Evolutionary conservation across 2,329 filamentous ascomycete species (phyloP), one percentile per base, ranked within the genome.

Genomic region (Tolypocladium amazonense): DNA sequence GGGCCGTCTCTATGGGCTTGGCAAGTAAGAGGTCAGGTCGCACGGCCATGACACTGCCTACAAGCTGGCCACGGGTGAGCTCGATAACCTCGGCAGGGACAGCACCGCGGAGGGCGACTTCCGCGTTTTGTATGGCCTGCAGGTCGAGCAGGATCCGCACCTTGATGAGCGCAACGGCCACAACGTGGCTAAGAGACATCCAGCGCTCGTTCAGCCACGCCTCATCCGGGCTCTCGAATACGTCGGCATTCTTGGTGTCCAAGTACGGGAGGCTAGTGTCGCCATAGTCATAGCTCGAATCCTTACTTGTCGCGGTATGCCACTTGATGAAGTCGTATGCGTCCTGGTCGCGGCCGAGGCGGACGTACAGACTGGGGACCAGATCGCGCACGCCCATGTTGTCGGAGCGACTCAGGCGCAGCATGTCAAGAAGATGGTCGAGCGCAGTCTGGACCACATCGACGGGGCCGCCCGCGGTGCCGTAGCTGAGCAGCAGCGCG

Each of bases 261-360:
- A 78, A 68, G 37, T 62, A 66, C 15, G 66, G 66, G 6, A 62
- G 38, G 9, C 41, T 52, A 58, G 60, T 60, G 53, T 70, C 41
- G 0, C 52, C 61, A 63, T 62, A 67, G 52, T 67, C 63, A 35
- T 68, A 66, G 18, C 66, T 25, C 0, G 45, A 3, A 1, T 63
- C 62, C 0, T 60, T 15, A 0, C 58, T 62, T 1, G 56, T 61
- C 0, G 64, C 68, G 0, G 64, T 68, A 60, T 67, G 72, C 69
- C 71, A 73, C 64, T 71, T 76, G 3, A 73, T 55, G 43, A 78
- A 77, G 58, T 78, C 75, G 61, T 79, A 80, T 64, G 73, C 76
- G n/a, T 79, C 78, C 64, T 83, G 79, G 59, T 83, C 80, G 50
- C 66, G 70, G 25, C 73, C 73, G 8, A 83, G 70, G 3, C 79